Conservation (phyloP, 2,329 filamentous ascomycete species). For the Colletotrichum godetiae region DNA sequence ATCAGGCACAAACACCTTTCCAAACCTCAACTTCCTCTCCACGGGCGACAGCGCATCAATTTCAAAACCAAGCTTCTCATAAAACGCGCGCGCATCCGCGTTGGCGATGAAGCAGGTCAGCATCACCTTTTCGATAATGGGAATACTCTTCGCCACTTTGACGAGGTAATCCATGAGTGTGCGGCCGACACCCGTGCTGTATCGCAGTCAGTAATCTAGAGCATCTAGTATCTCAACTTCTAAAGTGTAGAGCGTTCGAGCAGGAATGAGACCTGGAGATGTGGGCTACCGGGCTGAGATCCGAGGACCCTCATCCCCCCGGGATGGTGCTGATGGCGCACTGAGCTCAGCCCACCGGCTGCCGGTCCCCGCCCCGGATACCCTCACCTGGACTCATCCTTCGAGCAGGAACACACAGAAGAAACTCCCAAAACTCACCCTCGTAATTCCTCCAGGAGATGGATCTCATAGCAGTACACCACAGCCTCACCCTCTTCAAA, state of each 20-base stretch:
- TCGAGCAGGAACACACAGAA: background rate
- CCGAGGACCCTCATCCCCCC: too few species aligned
- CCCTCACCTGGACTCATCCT: background rate
- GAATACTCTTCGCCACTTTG: slow-evolving; percentile 63
- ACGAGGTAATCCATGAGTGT: slow-evolving; percentile 69
- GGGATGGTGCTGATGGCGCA: too few species aligned
- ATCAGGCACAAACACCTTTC: slow-evolving; percentile 64
- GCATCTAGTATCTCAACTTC: too few species aligned
- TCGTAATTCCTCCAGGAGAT: slow-evolving; percentile 68
- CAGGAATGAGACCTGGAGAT: too few species aligned
- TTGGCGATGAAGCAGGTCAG: slow-evolving; percentile 78
- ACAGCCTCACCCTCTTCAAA: slow-evolving; percentile 74
- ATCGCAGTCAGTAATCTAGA: background rate
- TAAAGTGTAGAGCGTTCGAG: too few species aligned
- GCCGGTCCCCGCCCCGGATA: background rate
- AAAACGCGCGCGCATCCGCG: slow-evolving; percentile 66
- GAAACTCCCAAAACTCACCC: slow-evolving; percentile 52
- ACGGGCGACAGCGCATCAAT: slow-evolving; percentile 67
- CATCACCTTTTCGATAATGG: slow-evolving; percentile 74
- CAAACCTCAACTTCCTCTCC: slow-evolving; percentile 63
- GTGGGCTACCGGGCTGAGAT: background rate
- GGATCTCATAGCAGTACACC: slow-evolving; percentile 84
- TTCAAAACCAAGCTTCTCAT: slow-evolving; percentile 68
- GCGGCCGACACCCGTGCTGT: slow-evolving; percentile 71
- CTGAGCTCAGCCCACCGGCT: background rate